Conservation (phyloP, 2,329 filamentous ascomycete species). For the Xylariaceae sp. region DNA sequence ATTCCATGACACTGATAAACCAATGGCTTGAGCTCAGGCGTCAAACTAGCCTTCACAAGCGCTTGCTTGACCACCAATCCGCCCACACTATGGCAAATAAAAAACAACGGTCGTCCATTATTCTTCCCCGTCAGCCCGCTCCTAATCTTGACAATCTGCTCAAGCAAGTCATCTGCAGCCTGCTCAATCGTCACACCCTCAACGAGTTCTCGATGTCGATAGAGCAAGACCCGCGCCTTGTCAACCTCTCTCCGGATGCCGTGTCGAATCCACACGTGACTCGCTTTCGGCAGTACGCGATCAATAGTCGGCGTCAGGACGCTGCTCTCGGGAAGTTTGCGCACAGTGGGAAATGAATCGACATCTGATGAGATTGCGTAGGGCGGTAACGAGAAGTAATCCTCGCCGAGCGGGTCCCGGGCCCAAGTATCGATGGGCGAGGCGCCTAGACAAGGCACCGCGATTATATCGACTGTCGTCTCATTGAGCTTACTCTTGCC, state of each 20-base stretch:
- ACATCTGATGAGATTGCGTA: conserved; percentile 21
- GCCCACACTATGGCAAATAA: conserved; percentile 59
- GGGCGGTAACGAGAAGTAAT: conserved; percentile 40
- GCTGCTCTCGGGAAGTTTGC: conserved; percentile 29
- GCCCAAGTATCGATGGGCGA: conserved; percentile 52
- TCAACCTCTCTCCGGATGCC: conserved; percentile 47
- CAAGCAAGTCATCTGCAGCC: conserved; percentile 45
- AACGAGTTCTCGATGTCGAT: conserved; percentile 42
- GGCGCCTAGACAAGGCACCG: conserved; percentile 51
- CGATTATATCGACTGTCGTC: conserved; percentile 51
- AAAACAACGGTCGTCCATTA: conserved; percentile 57
- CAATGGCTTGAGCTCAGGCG: conserved; percentile 39
- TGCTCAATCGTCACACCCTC: conserved; percentile 41
- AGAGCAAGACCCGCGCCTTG: conserved; percentile 48
- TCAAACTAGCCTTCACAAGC: conserved; percentile 44
- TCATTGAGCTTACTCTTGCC: conserved; percentile 47
- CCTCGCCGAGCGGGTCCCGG: conserved; percentile 44
- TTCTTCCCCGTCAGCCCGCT: conserved; percentile 27
- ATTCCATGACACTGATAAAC: conserved; percentile 57
- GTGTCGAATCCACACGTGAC: conserved; percentile 50
- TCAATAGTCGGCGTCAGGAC: conserved; percentile 32
- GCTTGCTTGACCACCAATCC: conserved; percentile 57
- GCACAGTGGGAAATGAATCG: conserved; percentile 27
- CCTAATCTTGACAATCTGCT: conserved; percentile 38
- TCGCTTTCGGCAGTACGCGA: conserved; percentile 29